These are phyloP conservation scores for Trypanosoma melophagium DNA, from an alignment of 208 protist genomes.

Conservation along the genomic window DNA sequence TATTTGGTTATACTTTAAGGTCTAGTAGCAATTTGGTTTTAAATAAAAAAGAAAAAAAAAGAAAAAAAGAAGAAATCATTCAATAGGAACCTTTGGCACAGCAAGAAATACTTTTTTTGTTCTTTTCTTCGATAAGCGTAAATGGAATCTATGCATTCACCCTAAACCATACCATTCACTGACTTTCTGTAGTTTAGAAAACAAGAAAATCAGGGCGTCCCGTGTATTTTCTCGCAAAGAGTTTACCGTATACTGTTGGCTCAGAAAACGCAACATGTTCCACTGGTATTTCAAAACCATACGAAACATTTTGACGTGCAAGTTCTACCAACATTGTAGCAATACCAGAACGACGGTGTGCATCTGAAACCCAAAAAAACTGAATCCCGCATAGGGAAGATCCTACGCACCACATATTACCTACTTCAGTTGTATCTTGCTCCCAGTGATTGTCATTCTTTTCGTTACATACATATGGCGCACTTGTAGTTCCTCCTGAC, in stretches of 20 bases:
- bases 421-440: conserved; percentile 13
- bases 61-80: background rate
- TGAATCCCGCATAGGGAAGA: conserved; percentile 56
- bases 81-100: background rate
- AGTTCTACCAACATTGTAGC: conserved; percentile 40
- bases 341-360: conserved; percentile 30
- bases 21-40: too few species aligned
- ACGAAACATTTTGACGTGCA: conserved; percentile 42
- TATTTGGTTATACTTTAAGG: too few species aligned
- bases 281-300: conserved; percentile 42
- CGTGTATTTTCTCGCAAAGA: conserved; percentile 51
- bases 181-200: too few species aligned
- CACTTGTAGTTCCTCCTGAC: too few species aligned
- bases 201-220: conserved; percentile 46
- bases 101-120: background rate
- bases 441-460: conserved; percentile 6
- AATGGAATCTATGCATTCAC: too few species aligned
- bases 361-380: conserved; percentile 53
- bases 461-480: background rate
- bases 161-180: too few species aligned
- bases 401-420: conserved; percentile 37
- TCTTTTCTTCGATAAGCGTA: background rate
- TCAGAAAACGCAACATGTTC: conserved; percentile 67
- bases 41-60: background rate
- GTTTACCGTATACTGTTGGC: conserved; percentile 43